phyloP scores from a whole-genome alignment of 352 stramenopile genomes.

The Saprolegnia diclina region DNA sequence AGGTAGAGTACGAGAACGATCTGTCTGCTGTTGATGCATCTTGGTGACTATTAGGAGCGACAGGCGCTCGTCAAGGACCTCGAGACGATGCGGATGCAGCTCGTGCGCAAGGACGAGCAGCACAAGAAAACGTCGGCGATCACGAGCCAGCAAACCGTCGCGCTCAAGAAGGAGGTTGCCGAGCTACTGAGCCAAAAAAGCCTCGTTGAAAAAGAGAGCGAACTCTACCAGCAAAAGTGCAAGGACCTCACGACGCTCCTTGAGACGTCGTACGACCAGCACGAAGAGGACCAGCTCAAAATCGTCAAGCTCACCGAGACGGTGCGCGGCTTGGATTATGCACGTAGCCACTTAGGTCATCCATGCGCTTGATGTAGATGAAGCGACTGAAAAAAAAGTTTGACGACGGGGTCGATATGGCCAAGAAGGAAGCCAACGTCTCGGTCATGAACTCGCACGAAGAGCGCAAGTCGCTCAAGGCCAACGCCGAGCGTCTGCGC shows the following conservation, averaged over 20 bases:
- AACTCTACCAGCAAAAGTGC: conserved; percentile 47
- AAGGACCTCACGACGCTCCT: conserved; percentile 63
- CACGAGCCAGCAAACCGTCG: conserved; percentile 56
- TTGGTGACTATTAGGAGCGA: conserved; percentile 40
- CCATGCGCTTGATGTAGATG: conserved; percentile 29
- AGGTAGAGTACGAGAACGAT: background rate
- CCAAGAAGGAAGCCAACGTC: conserved; percentile 45
- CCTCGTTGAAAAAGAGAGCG: conserved; percentile 43
- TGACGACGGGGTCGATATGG: conserved; percentile 49
- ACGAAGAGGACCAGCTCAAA: conserved; percentile 59
- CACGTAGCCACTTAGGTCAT: background rate
- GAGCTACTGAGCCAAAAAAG: conserved; percentile 42
- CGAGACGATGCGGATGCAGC: conserved; percentile 62
- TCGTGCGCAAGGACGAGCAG: conserved; percentile 67
- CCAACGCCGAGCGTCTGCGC: conserved; percentile 55
- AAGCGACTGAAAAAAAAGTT: conserved; percentile 58
- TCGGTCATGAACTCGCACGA: conserved; percentile 57
- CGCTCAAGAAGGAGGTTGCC: conserved; percentile 75
- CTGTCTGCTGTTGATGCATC: no score
- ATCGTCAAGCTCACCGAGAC: conserved; percentile 39
- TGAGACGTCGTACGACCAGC: conserved; percentile 66
- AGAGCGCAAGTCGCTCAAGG: conserved; percentile 62
- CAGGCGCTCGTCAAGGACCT: conserved; percentile 58
- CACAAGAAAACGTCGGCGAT: conserved; percentile 41
- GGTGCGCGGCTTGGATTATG: background rate